phyloP scores from a whole-genome alignment of 331 rosid genomes.

The Rhamnella rubrinervis region DNA sequence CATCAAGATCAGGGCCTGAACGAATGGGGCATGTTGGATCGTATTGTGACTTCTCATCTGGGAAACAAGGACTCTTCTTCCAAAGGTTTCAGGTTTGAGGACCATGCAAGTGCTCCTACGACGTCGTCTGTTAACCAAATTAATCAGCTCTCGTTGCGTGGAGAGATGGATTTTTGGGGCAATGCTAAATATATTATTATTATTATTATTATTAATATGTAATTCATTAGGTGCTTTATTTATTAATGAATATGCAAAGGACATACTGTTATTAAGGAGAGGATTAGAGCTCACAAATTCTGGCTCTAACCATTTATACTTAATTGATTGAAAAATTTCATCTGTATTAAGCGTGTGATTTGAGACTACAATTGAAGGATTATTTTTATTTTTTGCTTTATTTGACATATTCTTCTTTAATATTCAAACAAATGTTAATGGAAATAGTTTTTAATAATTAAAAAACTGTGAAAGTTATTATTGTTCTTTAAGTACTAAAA shows the following conservation, averaged over 20 bases:
- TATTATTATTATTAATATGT: too few relatives aligned
- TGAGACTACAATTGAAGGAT: background rate
- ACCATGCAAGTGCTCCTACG: conserved; percentile 35
- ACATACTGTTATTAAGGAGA: too few relatives aligned
- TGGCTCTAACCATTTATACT: conserved; percentile 9
- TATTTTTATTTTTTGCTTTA: too few relatives aligned
- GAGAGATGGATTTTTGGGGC: conserved; percentile 82
- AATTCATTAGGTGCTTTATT: too few relatives aligned
- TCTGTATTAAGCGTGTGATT: background rate
- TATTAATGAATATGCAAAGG: too few relatives aligned
- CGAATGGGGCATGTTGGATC: conserved; percentile 71
- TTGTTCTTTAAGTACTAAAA: too few relatives aligned
- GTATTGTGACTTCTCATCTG: conserved; percentile 51
- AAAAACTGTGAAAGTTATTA: too few relatives aligned
- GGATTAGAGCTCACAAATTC: conserved; percentile 3
- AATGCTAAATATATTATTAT: conserved; percentile 40
- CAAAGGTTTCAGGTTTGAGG: conserved; percentile 53
- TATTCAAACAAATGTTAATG: too few relatives aligned
- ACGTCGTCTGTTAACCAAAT: conserved; percentile 33
- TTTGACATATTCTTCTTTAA: too few relatives aligned
- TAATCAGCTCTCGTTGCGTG: conserved; percentile 60
- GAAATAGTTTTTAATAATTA: too few relatives aligned
- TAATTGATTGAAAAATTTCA: too few relatives aligned
- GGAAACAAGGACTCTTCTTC: conserved; percentile 56
- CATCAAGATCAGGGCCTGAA: background rate